Base-by-base conservation (phyloP, 2,329 filamentous ascomycete species). In the Emergomyces orientalis region DNA sequence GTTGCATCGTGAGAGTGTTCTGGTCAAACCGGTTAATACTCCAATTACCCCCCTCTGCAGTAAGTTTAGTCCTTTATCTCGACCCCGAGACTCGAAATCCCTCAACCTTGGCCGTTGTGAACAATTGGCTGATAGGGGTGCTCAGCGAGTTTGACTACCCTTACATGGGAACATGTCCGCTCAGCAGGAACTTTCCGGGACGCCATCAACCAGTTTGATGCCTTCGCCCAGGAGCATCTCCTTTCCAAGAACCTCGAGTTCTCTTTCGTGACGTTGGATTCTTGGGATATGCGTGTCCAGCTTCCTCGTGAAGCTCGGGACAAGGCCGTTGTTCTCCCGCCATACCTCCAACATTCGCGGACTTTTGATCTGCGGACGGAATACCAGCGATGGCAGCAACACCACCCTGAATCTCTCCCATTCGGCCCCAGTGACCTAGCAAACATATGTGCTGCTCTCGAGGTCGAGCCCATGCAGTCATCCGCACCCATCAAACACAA, bases 401-500 rank as follows among this genome's bases (percentile, higher is more conserved):
- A 97, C 77, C 94, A 99, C 73, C 94, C 94, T 47, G 94, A 99
- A 80, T 97, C 93, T 63, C 84, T 99, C 62, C 93, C 94, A 2
- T 99, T 97, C 73, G 94, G 93, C 22, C 93, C 94, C 59, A 96
- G 91, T 64, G 95, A 94, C 76, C 84, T 99, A 67, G 88, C 92
- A 70, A 97, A 97, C 78, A 99, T 99, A 75, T 99, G 94, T 80
- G 94, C 94, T 67, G 94, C 94, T 62, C 87, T 99, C 61, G 94
- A 99, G 79, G 94, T 99, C 57, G 94, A 99, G 78, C 92, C 95
- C 62, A 91, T 99, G 45, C 92, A 97, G 78, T 93, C 92, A 13
- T 97, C 92, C 72, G 93, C 94, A 63, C 94, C 94, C 54, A 97
- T 99, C 79, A 99, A 97, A 79, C 94, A 97, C 76, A 97, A 97